These are phyloP conservation scores for Mesembryanthemum crystallinum DNA, from an alignment of 148 eudicot genomes.

Conservation along the genomic window DNA sequence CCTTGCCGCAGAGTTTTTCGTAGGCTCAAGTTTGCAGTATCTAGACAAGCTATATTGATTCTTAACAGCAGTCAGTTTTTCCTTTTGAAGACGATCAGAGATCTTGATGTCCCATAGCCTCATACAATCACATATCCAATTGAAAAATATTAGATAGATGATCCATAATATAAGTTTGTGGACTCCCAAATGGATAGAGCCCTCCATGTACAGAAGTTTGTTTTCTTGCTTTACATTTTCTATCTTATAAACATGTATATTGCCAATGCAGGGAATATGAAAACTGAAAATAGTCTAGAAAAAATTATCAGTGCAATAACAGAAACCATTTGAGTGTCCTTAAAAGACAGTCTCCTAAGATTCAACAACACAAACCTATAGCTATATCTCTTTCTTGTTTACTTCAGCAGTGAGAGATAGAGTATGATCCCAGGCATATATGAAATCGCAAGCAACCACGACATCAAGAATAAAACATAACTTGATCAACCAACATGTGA, in stretches of 20 bases:
- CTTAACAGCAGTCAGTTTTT: no score
- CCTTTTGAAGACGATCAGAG: no score
- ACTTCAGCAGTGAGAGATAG: background rate
- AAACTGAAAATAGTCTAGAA: background rate
- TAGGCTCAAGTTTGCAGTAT: no score
- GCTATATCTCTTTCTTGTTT: background rate
- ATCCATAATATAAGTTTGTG: background rate
- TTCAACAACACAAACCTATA: background rate
- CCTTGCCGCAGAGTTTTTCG: no score
- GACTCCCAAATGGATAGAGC: background rate
- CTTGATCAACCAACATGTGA: no score
- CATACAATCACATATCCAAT: no score
- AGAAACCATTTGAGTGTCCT: background rate
- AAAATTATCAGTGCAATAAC: background rate
- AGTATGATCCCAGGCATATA: background rate
- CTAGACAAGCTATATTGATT: no score
- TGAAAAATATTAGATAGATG: background rate
- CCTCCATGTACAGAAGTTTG: background rate
- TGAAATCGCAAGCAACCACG: background rate
- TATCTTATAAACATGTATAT: background rate
- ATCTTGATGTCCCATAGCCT: no score
- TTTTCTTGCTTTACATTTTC: no score
- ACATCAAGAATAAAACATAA: background rate
- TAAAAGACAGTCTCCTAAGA: background rate
- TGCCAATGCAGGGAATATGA: background rate